Evolutionary conservation across 2,329 filamentous ascomycete species (phyloP), one percentile per base, ranked within the genome.

Genomic region (Hawksworthiomyces lignivorus): DNA sequence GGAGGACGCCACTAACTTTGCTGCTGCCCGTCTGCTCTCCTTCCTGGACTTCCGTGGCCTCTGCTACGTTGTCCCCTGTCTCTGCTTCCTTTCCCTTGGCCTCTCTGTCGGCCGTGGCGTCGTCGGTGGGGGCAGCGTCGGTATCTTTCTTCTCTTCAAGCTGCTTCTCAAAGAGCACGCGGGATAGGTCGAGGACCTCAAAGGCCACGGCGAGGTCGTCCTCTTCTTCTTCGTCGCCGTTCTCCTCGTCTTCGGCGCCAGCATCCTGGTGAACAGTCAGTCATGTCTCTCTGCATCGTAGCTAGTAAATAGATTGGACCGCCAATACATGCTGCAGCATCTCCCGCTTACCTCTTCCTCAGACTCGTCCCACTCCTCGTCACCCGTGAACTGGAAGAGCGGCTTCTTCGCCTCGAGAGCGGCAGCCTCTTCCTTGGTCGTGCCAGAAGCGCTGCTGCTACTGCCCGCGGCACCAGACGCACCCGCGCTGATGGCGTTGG

Each of bases 331-430:
- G n/a, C n/a, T n/a, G n/a, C n/a, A n/a, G n/a, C n/a, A n/a, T n/a
- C n/a, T n/a, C n/a, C n/a, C n/a, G 8, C 36, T 4, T 18, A 43
- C 80, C 36, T 87, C 83, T 7, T 83, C 84, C 36, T 92, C 87
- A 1, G 82, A 86, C 41, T 85, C 82, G 41, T 87, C 85, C 67
- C 87, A 95, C 58, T 95, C 90, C 62, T 96, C 90, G 58, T 97
- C 90, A 44, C 92, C 92, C 5, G 80, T 84, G 58, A 98, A 94
- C 54, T 94, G 86, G 62, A 98, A 96, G 49, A 87, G 77, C 0
- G 86, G 80, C 60, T 89, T 90, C 61, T 82, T 84, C 5, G 62
- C 66, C 24, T 69, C 64, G 10, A 42, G 12, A 54, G 36, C 39
- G 4, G 44, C 39, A 6, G 41, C 52, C 32, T 57, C 63, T 19